These are phyloP conservation scores for Irpex rosettiformis DNA, from an alignment of 1,284 basidiomycete genomes.

Conservation along the genomic window DNA sequence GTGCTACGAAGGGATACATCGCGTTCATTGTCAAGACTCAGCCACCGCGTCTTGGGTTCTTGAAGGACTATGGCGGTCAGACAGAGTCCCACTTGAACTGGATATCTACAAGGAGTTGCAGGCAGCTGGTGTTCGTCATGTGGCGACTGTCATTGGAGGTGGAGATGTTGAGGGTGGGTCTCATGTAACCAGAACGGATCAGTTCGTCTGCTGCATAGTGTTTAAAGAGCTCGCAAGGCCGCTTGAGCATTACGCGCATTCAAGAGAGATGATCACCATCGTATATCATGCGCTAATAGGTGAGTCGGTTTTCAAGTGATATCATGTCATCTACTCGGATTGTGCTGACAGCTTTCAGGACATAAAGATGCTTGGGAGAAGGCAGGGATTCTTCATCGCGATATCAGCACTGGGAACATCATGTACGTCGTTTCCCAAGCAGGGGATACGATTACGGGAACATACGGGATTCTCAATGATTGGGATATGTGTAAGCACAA, in stretches of 20 bases:
- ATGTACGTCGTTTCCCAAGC: constrained; percentile 5
- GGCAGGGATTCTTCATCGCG: constrained; percentile 17
- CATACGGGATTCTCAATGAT: constrained; percentile 15
- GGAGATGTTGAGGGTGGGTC: background rate
- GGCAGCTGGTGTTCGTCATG: background rate
- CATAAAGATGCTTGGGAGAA: constrained; percentile 13
- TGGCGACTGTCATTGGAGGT: constrained; percentile 3
- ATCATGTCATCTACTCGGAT: background rate
- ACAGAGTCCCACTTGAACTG: background rate
- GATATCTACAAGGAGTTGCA: background rate
- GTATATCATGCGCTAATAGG: constrained; percentile 1
- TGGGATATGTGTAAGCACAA: constrained; percentile 17
- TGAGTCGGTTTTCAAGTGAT: background rate
- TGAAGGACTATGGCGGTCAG: constrained; percentile 10
- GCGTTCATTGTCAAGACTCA: background rate
- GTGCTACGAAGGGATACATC: constrained; percentile 6
- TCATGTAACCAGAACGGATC: background rate
- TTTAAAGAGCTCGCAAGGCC: constrained; percentile 1
- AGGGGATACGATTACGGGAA: background rate
- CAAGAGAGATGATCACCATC: background rate
- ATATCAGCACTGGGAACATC: constrained; percentile 18
- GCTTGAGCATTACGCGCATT: background rate
- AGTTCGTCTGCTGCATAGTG: background rate
- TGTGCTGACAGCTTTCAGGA: constrained; percentile 2
- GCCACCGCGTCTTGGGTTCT: background rate